Percentiles rank a stretch among this genome's conserved stretches.
These are phyloP conservation scores for Aspergillus persii DNA, from an alignment of 2,329 filamentous ascomycete species.

Conservation along the genomic window DNA sequence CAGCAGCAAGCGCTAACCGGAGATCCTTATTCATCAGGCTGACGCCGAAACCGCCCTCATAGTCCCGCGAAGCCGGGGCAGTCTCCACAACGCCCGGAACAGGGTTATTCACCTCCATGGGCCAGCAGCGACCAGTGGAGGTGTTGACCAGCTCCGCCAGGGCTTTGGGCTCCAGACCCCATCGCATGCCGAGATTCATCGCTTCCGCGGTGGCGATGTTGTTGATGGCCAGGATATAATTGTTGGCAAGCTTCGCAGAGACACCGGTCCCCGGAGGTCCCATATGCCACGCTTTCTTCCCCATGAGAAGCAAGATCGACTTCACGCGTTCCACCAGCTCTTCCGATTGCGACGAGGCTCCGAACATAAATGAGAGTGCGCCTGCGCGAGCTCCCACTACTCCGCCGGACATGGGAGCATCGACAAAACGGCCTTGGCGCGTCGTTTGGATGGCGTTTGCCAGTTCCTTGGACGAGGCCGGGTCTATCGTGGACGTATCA, in stretches of 20 bases:
- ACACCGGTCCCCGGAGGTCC: slow-evolving; percentile 81
- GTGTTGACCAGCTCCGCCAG: slow-evolving; percentile 87
- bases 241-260: slow-evolving; percentile 92
- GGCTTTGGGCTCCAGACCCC: slow-evolving; percentile 62
- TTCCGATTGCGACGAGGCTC: slow-evolving; percentile 51
- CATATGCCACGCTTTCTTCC: slow-evolving; percentile 79
- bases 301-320: slow-evolving; percentile 75
- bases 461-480: slow-evolving; percentile 75
- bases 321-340: slow-evolving; percentile 64
- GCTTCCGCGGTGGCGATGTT: slow-evolving; percentile 73
- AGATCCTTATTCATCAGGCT: slow-evolving; percentile 80
- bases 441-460: slow-evolving; percentile 67
- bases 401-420: slow-evolving; percentile 95
- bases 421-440: slow-evolving; percentile 74
- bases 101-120: slow-evolving; percentile 92
- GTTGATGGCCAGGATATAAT: slow-evolving; percentile 91
- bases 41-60: slow-evolving; percentile 73
- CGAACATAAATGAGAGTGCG: slow-evolving; percentile 94
- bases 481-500: slow-evolving; percentile 96
- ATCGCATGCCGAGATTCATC: slow-evolving; percentile 64
- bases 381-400: slow-evolving; percentile 87
- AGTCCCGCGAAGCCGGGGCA: slow-evolving; percentile 74
- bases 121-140: slow-evolving; percentile 94
- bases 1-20: slow-evolving; percentile 68
- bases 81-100: slow-evolving; percentile 78